Conservation (phyloP, 2,329 filamentous ascomycete genomes). For the Dactylella cylindrospora region DNA sequence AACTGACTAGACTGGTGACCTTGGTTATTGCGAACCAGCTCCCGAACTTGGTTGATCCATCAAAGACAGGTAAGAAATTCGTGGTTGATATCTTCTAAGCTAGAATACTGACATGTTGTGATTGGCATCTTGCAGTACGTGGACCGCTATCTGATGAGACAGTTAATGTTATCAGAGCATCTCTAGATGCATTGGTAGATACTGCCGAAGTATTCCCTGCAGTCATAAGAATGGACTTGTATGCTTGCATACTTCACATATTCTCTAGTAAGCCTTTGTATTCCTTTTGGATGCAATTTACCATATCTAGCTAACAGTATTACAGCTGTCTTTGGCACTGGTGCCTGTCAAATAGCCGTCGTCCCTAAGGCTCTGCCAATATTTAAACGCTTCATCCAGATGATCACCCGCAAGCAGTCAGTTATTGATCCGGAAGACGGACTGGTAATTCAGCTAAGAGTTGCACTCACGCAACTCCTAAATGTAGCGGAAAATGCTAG, state of each 20-base stretch:
- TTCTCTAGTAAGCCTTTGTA: slow-evolving; percentile 64
- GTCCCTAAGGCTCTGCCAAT: slow-evolving; percentile 88
- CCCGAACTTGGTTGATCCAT: slow-evolving; percentile 66
- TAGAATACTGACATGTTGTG: slow-evolving; percentile 1
- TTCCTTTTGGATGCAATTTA: not conserved
- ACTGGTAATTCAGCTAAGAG: slow-evolving; percentile 47
- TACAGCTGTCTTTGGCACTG: slow-evolving; percentile 74
- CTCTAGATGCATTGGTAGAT: slow-evolving; percentile 85
- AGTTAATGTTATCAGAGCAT: slow-evolving; percentile 73
- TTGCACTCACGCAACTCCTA: slow-evolving; percentile 47
- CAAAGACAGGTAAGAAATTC: slow-evolving; percentile 46
- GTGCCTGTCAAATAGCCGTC: slow-evolving; percentile 81
- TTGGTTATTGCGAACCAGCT: slow-evolving; percentile 84
- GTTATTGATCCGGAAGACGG: slow-evolving; percentile 42
- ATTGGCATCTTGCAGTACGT: slow-evolving; percentile 56
- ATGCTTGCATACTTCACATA: slow-evolving; percentile 95
- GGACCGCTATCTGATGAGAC: slow-evolving; percentile 86
- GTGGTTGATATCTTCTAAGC: not conserved
- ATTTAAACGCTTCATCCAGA: slow-evolving; percentile 83
- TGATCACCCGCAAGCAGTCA: slow-evolving; percentile 60
- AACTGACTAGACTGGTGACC: slow-evolving; percentile 93
- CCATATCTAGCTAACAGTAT: not conserved
- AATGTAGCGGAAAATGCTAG: slow-evolving; percentile 48
- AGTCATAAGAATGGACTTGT: slow-evolving; percentile 93
- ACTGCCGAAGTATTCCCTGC: slow-evolving; percentile 93